Evolutionary conservation across 1,139 yeast genomes (phyloP), one percentile per base, ranked within the genome.

Genomic region (Taphrina flavorubra): DNA sequence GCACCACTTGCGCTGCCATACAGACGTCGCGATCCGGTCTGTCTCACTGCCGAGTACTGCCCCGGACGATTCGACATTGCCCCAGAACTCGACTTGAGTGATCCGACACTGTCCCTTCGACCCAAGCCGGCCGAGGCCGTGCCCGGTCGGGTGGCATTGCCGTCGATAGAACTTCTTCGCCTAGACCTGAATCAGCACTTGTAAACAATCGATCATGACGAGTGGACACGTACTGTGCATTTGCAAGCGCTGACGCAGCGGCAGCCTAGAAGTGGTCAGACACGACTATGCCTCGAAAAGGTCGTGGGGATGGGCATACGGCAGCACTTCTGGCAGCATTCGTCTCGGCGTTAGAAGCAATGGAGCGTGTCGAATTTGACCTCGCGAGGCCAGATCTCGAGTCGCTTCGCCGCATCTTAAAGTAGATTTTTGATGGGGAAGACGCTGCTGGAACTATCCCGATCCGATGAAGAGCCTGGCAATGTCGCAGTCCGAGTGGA

Each of bases 221-320:
- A 25, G 4, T 2, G 31, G 31, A 25, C 51, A 8, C 56, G 13
- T 63, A 63, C 67, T 63, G 67, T 16, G 67, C 59, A 36, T 46
- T 49, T 7, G 61, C 61, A 10, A 63, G 56, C 13, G 67, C 67
- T n/a, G 67, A 56, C 8, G 67, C 60, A n/a, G 67, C 67, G 55
- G 67, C 67, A 40, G 67, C 67, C 67, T 63, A 39, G 39, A 44
- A 25, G 16, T 34, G 25, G 11, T 37, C 11, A 37, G 40, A 4
- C 16, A 53, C 34, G 31, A 25, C 31, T 25, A 25, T 25, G 31
- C 31, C 31, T 25, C 31, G 2, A 25, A 4, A 25, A 25, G 4
- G 31, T 25, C 31, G 31, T 25, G 4, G 31, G 31, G 4, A 25
- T 25, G 31, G n/a, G 20, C 61, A 13, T 63, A 63, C 67, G 25